Evolutionary conservation across 1,139 yeast species (phyloP), one percentile per base, ranked within the genome.

Genomic region (Nakaseomyces sp.): DNA sequence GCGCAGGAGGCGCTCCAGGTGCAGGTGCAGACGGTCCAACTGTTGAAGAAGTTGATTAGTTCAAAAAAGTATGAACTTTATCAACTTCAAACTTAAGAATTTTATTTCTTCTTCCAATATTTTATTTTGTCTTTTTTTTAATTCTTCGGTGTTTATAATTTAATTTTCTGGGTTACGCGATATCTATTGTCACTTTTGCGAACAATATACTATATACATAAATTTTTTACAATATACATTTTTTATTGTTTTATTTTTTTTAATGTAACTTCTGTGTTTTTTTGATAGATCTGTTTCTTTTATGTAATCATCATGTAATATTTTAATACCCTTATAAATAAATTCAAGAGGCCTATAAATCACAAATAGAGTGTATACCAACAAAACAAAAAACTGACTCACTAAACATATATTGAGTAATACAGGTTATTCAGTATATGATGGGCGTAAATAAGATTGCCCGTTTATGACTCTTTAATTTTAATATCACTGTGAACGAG

Each of bases 31-130:
- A 65, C 47, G 85, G 84, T 42, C 84, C 84, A 61, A 77, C 84
- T 43, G 85, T 79, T 46, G 85, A 79, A 65, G 85, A 79, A 66
- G 84, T 79, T 55, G 85, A 79, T 60, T 79, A 68, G 63, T n/a
- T n/a, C n/a, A n/a, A n/a, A n/a, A n/a, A n/a, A n/a, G n/a, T n/a
- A n/a, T n/a, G n/a, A n/a, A n/a, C n/a, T n/a, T n/a, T n/a, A n/a
- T n/a, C n/a, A n/a, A n/a, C n/a, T n/a, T n/a, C n/a, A n/a, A n/a
- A n/a, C n/a, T n/a, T n/a, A n/a, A n/a, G n/a, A 22, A 12, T 18
- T 40, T 28, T 40, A 24, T 28, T 20, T 13, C 10, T 32, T 19
- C 31, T 31, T 35, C 40, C 13, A 15, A 15, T 16, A 18, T 31
- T 5, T 15, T 24, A 6, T 22, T 19, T 10, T 16, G 8, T 25